Base-by-base conservation (phyloP, 163 green algal species). In the Scenedesmus sp. region DNA sequence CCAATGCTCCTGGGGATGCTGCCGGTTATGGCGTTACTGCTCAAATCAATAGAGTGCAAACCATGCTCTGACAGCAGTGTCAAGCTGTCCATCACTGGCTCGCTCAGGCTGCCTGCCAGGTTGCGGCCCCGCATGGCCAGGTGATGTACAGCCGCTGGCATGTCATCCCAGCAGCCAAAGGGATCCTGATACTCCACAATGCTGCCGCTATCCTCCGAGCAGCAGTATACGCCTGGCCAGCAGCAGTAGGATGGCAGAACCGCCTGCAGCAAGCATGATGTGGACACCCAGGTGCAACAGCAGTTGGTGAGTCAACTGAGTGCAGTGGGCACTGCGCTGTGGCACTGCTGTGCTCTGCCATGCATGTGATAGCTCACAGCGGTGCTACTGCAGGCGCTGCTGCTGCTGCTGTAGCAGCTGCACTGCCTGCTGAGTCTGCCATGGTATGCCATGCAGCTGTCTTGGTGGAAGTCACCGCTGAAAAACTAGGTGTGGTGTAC, bases 141-240 rank as follows among this genome's bases (percentile, higher is more conserved):
- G 30, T 87, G 46, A 2, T 87, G 51, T 35, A 70, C 53, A 37
- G 49, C 46, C n/a, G 82, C 49, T 51, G 49, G 30, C 35, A 18
- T 12, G 5, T 13, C 44, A 68, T 72, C 46, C 16, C 30, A n/a
- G 33, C 56, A 40, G 49, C 53, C n/a, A 13, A n/a, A 43, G 4
- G 46, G 26, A 12, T 70, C 22, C n/a, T 43, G 46, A 43, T 42
- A 13, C 9, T 70, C 33, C 4, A 3, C 12, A 26, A 61, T 42
- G 81, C 1, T 76, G 33, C 51, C 33, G n/a, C 35, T 24, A 16
- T 73, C 44, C 35, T 87, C 51, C 1, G 33, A 24, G n/a, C 82
- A 87, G 51, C 82, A 87, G 51, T 53, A 78, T 0, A 87, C 82
- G 46, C 82, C 82, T 6, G 53, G 82, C 82, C 82, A 87, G 51